These are phyloP conservation scores for Claviceps humidiphila DNA, from an alignment of 2,329 filamentous ascomycete genomes.

Conservation along the genomic window DNA sequence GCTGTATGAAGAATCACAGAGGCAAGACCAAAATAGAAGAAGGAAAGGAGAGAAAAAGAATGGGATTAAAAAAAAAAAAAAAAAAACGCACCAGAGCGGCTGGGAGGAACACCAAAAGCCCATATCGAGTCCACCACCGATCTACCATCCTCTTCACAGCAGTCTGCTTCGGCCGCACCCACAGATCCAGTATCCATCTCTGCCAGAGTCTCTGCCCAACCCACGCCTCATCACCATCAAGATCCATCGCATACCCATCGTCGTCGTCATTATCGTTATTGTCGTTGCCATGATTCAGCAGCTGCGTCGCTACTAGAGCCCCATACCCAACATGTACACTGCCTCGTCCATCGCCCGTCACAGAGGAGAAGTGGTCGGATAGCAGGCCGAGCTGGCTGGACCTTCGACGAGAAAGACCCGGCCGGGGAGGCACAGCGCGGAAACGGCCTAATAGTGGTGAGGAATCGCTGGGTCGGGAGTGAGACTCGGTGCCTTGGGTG, in stretches of 20 bases:
- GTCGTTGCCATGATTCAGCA: slow-evolving; percentile 23
- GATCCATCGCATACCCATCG: slow-evolving; percentile 9
- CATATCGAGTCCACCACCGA: slow-evolving; percentile 51
- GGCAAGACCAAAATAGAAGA: neutral
- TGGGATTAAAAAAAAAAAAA: no score
- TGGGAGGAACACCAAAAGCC: slow-evolving; percentile 46
- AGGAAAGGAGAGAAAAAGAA: neutral
- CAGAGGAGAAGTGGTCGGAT: slow-evolving; percentile 15
- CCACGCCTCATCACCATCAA: slow-evolving; percentile 20
- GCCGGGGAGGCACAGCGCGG: slow-evolving; percentile 43
- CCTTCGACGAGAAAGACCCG: slow-evolving; percentile 15
- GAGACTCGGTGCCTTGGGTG: slow-evolving; percentile 50
- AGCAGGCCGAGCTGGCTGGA: slow-evolving; percentile 27
- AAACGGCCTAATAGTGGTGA: slow-evolving; percentile 52
- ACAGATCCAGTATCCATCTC: slow-evolving; percentile 35
- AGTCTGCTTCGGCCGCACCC: slow-evolving; percentile 45
- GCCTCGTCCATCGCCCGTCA: slow-evolving; percentile 24
- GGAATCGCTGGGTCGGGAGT: slow-evolving; percentile 37
- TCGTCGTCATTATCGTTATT: slow-evolving; percentile 15
- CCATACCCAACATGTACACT: slow-evolving; percentile 47
- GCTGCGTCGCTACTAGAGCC: slow-evolving; percentile 32
- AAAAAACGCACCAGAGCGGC: slow-evolving; percentile 38
- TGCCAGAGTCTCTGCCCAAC: slow-evolving; percentile 22
- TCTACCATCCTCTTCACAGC: slow-evolving; percentile 46
- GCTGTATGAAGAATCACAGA: neutral